phyloP scores from a whole-genome alignment of 305 asterid species.

The Fraxinus angustifolia region DNA sequence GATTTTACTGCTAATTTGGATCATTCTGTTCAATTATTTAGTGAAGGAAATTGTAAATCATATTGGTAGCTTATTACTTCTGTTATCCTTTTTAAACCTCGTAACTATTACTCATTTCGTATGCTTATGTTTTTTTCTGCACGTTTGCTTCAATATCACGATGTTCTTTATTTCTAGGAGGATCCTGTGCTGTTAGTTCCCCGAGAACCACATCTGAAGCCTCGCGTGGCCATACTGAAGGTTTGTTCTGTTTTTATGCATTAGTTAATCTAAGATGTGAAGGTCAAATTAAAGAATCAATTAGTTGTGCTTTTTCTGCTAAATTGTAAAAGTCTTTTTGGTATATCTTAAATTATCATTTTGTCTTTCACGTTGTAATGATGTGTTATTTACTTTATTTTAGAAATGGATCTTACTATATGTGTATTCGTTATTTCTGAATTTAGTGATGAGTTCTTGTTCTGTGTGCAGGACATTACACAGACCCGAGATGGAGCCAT shows the following conservation, averaged over 20 bases:
- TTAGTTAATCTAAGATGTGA: neutral
- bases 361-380: neutral
- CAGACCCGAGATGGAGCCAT: constrained; percentile 42
- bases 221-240: constrained; percentile 89
- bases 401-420: neutral
- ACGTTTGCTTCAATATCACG: constrained; percentile 10
- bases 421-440: constrained; percentile 6
- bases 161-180: constrained; percentile 48
- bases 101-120: neutral
- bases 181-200: constrained; percentile 85
- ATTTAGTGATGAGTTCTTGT: neutral
- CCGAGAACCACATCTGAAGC: constrained; percentile 53
- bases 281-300: neutral
- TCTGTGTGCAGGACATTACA: constrained; percentile 57
- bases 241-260: constrained; percentile 31
- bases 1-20: neutral
- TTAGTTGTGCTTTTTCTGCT: neutral
- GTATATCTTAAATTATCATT: neutral
- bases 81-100: neutral
- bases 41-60: neutral
- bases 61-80: neutral
- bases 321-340: neutral
- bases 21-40: neutral
- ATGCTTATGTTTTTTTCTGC: constrained; percentile 6
- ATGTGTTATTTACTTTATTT: constrained; percentile 4